Evolutionary conservation across 2,329 filamentous ascomycete genomes (phyloP).

Genomic region (Samsoniella hepiali): DNA sequence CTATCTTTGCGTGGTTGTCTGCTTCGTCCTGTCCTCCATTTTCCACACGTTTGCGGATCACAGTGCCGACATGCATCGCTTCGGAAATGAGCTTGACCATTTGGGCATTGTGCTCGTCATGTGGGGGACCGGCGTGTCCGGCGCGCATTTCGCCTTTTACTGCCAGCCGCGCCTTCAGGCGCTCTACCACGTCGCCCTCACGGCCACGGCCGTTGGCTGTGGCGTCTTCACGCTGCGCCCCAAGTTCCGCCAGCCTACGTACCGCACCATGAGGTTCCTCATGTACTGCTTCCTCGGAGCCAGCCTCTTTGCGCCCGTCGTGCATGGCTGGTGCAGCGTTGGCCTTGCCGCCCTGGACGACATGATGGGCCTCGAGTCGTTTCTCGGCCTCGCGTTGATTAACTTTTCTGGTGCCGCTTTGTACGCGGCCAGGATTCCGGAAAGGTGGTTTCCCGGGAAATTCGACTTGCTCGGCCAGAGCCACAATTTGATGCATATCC

Average conservation of each 20-base stretch:
- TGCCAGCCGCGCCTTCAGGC: conserved; percentile 21
- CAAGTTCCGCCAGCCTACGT: conserved; percentile 27
- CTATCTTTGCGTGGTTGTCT: conserved; percentile 26
- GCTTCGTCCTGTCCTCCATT: conserved; percentile 26
- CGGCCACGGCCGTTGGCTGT: conserved; percentile 26
- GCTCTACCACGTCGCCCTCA: conserved; percentile 24
- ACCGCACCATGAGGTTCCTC: conserved; percentile 25
- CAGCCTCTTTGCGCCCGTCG: conserved; percentile 27
- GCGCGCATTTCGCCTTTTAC: conserved; percentile 28
- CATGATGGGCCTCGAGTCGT: conserved; percentile 26
- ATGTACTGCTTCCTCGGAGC: conserved; percentile 26
- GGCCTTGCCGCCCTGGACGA: conserved; percentile 23
- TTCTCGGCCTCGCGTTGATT: conserved; percentile 28
- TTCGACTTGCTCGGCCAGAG: conserved; percentile 29
- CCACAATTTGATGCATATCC: conserved; percentile 28
- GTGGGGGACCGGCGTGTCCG: conserved; percentile 28
- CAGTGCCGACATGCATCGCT: conserved; percentile 26
- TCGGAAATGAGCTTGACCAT: conserved; percentile 31
- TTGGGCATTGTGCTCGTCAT: conserved; percentile 31
- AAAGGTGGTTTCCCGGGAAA: conserved; percentile 29
- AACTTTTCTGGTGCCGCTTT: conserved; percentile 29
- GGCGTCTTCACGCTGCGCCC: conserved; percentile 27
- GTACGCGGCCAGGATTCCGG: conserved; percentile 28
- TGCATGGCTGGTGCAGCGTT: conserved; percentile 23
- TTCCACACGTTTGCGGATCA: conserved; percentile 33